Conservation (phyloP, 345 rosid genomes). For the Eucalyptus albens region DNA sequence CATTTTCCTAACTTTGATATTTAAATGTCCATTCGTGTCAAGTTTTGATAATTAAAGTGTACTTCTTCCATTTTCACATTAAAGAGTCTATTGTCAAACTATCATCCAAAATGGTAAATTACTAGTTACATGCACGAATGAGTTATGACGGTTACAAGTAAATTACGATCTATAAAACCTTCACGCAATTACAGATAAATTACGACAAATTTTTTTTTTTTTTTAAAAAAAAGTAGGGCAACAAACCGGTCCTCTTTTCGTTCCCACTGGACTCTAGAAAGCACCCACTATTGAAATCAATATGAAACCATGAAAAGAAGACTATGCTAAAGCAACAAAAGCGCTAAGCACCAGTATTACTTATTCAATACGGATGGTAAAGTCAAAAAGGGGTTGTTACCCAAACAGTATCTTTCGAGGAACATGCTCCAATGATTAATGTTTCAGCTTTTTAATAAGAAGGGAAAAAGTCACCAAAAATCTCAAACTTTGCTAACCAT, state of each 20-base stretch:
- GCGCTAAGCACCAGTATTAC: not conserved
- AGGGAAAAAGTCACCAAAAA: too few species aligned
- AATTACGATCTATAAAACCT: not conserved
- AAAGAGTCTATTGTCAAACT: not conserved
- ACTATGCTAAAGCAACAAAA: not conserved
- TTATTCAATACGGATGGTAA: not conserved
- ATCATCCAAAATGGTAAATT: not conserved
- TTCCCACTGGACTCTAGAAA: not conserved
- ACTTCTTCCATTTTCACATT: not conserved
- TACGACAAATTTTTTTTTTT: too few species aligned
- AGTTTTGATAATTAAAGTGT: accelerated
- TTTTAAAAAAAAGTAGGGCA: not conserved
- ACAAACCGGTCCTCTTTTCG: not conserved
- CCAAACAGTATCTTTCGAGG: not conserved
- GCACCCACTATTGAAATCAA: not conserved
- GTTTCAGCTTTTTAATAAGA: not conserved
- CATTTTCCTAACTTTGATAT: too few species aligned
- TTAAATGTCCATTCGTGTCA: too few species aligned
- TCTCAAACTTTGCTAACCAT: too few species aligned
- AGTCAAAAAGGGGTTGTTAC: not conserved
- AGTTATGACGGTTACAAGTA: not conserved
- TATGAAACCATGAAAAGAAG: not conserved
- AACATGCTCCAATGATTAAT: not conserved
- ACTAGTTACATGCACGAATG: not conserved
- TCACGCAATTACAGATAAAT: not conserved